Evolutionary conservation across 768 basidiomycete species (phyloP).

Genomic region (Boletus speciosus): DNA sequence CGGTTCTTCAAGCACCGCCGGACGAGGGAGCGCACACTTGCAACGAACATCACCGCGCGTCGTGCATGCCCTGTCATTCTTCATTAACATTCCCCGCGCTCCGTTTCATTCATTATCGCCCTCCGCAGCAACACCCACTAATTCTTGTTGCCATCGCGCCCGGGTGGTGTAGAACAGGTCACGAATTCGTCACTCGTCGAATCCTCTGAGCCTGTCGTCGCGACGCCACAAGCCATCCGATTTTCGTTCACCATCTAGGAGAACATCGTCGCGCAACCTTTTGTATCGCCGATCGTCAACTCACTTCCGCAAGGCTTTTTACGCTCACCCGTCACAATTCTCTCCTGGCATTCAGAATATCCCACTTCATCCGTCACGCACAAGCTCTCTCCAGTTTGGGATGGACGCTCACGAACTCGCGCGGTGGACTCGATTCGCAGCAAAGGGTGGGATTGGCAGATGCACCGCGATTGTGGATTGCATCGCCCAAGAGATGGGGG

Average conservation of each 20-base stretch:
- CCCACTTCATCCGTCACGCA: neutral
- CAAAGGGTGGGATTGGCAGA: conserved; percentile 80
- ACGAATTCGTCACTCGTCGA: neutral
- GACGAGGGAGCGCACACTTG: neutral
- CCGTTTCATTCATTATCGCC: neutral
- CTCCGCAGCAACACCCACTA: neutral
- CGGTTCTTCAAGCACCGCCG: neutral
- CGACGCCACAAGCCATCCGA: neutral
- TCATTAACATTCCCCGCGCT: neutral
- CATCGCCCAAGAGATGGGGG: conserved; percentile 62
- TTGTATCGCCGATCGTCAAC: neutral
- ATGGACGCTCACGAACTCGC: conserved; percentile 75
- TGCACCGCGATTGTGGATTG: conserved; percentile 74
- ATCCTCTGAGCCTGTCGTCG: neutral
- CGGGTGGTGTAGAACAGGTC: neutral
- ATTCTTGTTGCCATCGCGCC: neutral
- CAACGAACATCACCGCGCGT: neutral
- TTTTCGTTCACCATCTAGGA: neutral
- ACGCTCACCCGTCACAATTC: neutral
- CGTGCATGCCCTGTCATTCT: neutral
- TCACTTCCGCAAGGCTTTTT: neutral
- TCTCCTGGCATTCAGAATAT: neutral
- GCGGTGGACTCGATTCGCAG: conserved; percentile 81
- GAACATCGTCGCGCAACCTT: neutral
- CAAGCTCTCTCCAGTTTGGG: neutral